Evolutionary conservation across 306 rosid genomes (phyloP), one percentile per base, ranked within the genome.

Genomic region (Acacia crassicarpa): DNA sequence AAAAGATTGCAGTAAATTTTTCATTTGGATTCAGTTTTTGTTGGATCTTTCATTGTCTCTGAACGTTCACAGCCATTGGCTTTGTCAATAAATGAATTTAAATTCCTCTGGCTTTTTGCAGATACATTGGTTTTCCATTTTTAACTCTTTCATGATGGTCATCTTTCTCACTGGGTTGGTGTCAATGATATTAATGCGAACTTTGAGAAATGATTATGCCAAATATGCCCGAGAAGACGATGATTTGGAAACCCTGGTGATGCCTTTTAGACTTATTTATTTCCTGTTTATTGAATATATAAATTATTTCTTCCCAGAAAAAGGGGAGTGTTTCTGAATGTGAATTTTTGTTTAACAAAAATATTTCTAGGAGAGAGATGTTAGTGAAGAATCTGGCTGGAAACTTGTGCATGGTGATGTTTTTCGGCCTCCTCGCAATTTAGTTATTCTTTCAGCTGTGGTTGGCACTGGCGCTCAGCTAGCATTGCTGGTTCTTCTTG

Each of bases 61-160:
- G 20, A 30, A 20, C 14, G 43, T 30, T 30, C 69, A 65, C 23
- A 81, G 62, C 78, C 38, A 19, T 70, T 38, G 35, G 72, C 30
- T 62, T 62, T 77, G 63, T 81, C 62, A 48, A 48, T 80, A 27
- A 85, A 77, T 67, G 73, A 74, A 59, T 32, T 35, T 81, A 41
- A 74, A 59, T 83, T 67, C 68, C 75, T 82, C 70, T 84, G 51
- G 74, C 54, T 68, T 86, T 83, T 63, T 82, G 84, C 93, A 95
- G 99, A 95, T 95, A 76, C 99, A 95, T 84, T 95, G 99, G 99
- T 95, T 93, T 94, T 95, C 99, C 79, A 95, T 95, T 88, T 95
- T 93, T 80, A 95, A 95, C 85, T 95, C 98, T 13, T 95, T 95
- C 89, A 95, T 95, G 99, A 95, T 95, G 99, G 99, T 95, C 89